Evolutionary conservation across 441 rosid species (phyloP), one percentile per base, ranked within the genome.

Genomic region (Arabidopsis lyrata): DNA sequence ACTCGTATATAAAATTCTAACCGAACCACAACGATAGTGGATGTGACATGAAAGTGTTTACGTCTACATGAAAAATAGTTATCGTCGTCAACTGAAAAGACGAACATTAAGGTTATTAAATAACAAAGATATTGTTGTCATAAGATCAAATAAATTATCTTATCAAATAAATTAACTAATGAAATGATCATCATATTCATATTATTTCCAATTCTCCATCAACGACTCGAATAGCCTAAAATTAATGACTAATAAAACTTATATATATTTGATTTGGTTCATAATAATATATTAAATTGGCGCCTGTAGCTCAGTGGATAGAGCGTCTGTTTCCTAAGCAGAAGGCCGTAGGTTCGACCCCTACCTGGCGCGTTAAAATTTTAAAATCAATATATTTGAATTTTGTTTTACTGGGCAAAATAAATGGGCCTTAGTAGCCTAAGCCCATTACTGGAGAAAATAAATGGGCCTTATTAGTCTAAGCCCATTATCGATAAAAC

Each of bases 281-380:
- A n/a, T n/a, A n/a, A n/a, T n/a, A n/a, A n/a, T n/a, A n/a, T n/a
- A n/a, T n/a, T n/a, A 35, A 35, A 35, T 6, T 8, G 8, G 96
- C 87, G 91, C 95, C 84, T 84, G 92, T 89, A 86, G 93, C 98
- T 89, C 93, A 88, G 97, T 90, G 92, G 95, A 89, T 86, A 89
- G 95, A 89, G 97, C 90, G 93, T 88, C 92, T 89, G 92, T 86
- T 93, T 90, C 92, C 93, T 90, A 86, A 90, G 93, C 88, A 90
- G 95, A 87, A 90, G 81, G 95, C 75, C 91, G 84, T 80, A 88
- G 94, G 91, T 90, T 90, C 71, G 71, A 53, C 71, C 71, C 61
- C 71, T 53, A 24, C 50, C 39, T 66, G 61, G 71, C 71, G 71
- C 71, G 61, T 0, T 9, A 0, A 0, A 0, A 12, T 18, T 12